phyloP scores from a whole-genome alignment of 2,329 filamentous ascomycete genomes.

The Cordyceps fumosorosea region DNA sequence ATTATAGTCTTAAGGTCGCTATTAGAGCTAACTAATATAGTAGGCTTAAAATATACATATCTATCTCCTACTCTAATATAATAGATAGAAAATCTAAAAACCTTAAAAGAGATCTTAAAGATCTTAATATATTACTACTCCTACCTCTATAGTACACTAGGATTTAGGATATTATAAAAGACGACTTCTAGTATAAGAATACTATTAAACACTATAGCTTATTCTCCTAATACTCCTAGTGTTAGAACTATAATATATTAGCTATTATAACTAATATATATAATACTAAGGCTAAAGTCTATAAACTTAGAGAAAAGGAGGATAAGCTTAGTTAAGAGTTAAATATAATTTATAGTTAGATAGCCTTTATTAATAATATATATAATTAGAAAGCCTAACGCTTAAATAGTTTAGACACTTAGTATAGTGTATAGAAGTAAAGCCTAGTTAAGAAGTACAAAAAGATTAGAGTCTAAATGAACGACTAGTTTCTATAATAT shows the following conservation, averaged over 20 bases:
- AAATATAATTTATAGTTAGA: background rate
- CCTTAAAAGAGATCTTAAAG: background rate
- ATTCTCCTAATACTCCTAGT: slow-evolving; percentile 20
- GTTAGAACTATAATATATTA: background rate
- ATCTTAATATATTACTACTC: background rate
- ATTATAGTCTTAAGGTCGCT: background rate
- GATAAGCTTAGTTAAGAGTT: background rate
- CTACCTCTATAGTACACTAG: background rate
- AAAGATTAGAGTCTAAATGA: background rate
- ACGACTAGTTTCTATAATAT: background rate
- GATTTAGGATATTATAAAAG: slow-evolving; percentile 31
- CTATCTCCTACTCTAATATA: background rate
- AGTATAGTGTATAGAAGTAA: background rate
- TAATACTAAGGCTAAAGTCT: background rate
- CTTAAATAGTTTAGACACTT: background rate
- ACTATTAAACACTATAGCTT: slow-evolving; percentile 19
- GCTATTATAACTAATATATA: background rate
- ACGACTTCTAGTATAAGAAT: slow-evolving; percentile 28
- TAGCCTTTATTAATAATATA: background rate
- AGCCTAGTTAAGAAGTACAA: background rate
- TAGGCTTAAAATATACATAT: background rate
- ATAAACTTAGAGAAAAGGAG: background rate
- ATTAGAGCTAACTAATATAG: background rate
- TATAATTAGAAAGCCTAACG: background rate
- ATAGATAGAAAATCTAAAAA: background rate